Conservation (phyloP, 805 yeast species). For the Kazachstania viticola region DNA sequence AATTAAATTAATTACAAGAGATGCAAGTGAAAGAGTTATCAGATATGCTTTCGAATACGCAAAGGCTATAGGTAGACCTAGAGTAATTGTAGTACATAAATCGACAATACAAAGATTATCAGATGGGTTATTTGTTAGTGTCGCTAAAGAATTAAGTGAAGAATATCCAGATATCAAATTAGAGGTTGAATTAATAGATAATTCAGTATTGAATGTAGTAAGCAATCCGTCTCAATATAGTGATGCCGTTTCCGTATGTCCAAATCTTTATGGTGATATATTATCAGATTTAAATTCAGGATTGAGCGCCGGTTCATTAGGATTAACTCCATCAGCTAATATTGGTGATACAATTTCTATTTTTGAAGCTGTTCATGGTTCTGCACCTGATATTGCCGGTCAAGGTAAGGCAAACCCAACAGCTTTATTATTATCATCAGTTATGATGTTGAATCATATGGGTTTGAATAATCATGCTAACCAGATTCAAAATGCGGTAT, state of each 20-base stretch:
- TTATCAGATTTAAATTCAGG: constrained; percentile 97
- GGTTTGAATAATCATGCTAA: constrained; percentile 71
- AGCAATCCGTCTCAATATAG: constrained; percentile 77
- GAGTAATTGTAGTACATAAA: constrained; percentile 92
- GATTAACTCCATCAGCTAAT: constrained; percentile 98
- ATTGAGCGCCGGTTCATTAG: constrained; percentile 89
- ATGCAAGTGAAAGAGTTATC: constrained; percentile 92
- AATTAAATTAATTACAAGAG: constrained; percentile 90
- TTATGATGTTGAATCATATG: constrained; percentile 99
- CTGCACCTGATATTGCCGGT: constrained; percentile 99
- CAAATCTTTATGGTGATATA: constrained; percentile 98
- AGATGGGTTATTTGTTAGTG: constrained; percentile 90
- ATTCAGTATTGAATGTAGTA: constrained; percentile 85
- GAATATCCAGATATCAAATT: constrained; percentile 86
- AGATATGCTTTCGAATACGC: constrained; percentile 97
- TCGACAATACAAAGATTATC: constrained; percentile 97
- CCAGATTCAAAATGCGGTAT: constrained; percentile 78
- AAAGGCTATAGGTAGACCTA: constrained; percentile 71
- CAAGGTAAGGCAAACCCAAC: constrained; percentile 99
- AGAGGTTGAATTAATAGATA: constrained; percentile 83
- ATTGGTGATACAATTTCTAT: constrained; percentile 97
- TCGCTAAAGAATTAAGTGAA: constrained; percentile 80
- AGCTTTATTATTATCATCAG: constrained; percentile 86
- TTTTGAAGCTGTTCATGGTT: constrained; percentile 99
- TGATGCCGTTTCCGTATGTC: constrained; percentile 90